Conservation (phyloP, 2,329 filamentous ascomycete species). For the Penicillium griseofulvum region DNA sequence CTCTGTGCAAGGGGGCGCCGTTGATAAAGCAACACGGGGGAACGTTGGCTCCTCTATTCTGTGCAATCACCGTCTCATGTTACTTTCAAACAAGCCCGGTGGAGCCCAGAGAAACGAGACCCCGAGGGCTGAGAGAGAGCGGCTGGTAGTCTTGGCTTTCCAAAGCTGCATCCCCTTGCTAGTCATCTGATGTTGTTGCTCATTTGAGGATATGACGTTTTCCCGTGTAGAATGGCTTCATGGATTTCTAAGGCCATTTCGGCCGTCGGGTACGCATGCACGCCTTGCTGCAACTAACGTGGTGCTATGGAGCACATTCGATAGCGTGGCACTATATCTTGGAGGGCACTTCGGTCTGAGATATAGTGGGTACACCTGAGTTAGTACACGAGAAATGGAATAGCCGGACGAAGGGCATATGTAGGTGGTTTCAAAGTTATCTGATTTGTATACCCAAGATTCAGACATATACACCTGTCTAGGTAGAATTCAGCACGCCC, state of each 20-base stretch:
- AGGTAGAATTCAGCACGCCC: too few species aligned
- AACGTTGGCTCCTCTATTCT: not conserved
- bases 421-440: too few species aligned
- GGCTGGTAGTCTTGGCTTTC: constrained; percentile 8
- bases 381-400: not conserved
- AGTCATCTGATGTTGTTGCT: constrained; percentile 15
- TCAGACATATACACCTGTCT: too few species aligned
- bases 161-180: not conserved
- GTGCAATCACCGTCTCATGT: constrained; percentile 2
- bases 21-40: not conserved
- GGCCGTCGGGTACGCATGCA: constrained; percentile 22
- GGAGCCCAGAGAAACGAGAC: not conserved
- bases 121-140: not conserved
- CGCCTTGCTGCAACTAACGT: constrained; percentile 7
- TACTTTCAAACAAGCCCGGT: constrained; percentile 1
- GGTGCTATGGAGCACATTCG: not conserved
- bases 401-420: not conserved
- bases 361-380: not conserved
- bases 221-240: not conserved
- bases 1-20: not conserved
- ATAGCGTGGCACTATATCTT: not conserved
- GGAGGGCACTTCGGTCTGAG: not conserved
- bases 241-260: constrained; percentile 10
- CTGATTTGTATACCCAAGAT: not conserved
- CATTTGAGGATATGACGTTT: not conserved